Evolutionary conservation across 257 asterid genomes (phyloP).

Genomic region (Ilex asprella): DNA sequence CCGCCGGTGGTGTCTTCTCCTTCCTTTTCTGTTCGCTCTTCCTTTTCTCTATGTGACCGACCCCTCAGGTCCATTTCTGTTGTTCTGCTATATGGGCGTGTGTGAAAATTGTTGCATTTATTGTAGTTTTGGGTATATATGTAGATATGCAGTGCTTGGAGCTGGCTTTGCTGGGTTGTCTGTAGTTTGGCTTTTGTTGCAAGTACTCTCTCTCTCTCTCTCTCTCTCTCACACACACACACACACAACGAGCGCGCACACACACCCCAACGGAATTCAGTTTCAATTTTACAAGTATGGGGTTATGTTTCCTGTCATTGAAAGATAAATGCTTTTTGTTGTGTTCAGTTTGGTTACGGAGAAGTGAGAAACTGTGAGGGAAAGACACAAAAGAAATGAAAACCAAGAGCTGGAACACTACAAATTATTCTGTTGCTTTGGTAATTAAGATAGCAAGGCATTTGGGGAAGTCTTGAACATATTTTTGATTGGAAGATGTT

Average conservation of each 20-base stretch:
- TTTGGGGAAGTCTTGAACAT: too few relatives aligned
- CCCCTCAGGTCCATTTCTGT: conserved; percentile 22
- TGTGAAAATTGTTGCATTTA: not conserved
- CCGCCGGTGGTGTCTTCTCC: conserved; percentile 13
- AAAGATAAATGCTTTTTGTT: too few relatives aligned
- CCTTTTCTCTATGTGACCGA: conserved; percentile 18
- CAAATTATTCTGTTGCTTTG: too few relatives aligned
- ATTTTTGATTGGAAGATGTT: too few relatives aligned
- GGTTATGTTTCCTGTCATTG: not conserved
- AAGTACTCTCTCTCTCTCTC: conserved; percentile 26
- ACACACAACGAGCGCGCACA: too few relatives aligned
- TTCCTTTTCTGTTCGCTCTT: conserved; percentile 9
- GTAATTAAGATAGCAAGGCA: too few relatives aligned
- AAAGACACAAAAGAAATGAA: too few relatives aligned
- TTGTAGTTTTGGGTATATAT: not conserved
- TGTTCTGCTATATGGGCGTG: not conserved
- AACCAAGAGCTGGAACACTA: too few relatives aligned
- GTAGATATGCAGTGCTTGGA: conserved; percentile 90
- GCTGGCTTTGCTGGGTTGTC: conserved; percentile 99
- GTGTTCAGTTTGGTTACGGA: too few relatives aligned
- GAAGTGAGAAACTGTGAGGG: too few relatives aligned
- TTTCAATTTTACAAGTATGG: not conserved
- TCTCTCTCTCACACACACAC: not conserved
- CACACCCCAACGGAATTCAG: not conserved
- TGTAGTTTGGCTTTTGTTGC: conserved; percentile 88